Conservation (phyloP, 805 yeast species). For the Saturnispora hagleri region DNA sequence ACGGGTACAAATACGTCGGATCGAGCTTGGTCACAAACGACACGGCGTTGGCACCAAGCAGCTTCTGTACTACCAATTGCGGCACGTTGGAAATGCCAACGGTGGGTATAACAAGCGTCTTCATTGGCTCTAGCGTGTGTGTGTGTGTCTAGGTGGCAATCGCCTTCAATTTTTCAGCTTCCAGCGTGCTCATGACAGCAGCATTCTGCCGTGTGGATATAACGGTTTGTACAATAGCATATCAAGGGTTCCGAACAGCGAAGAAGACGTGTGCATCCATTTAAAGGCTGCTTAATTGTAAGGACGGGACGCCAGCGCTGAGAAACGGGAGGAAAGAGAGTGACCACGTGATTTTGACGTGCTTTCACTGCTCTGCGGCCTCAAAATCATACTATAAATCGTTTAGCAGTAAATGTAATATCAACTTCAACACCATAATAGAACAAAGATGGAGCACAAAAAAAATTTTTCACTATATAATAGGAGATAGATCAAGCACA, state of each 20-base stretch:
- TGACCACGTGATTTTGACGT: neutral
- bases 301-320: too few species aligned
- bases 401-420: neutral
- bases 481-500: too few species aligned
- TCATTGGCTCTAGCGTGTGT: neutral
- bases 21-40: conserved; percentile 33
- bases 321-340: too few species aligned
- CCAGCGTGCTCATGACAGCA: neutral
- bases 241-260: too few species aligned
- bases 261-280: too few species aligned
- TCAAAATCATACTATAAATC: neutral
- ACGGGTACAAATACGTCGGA: conserved; percentile 61
- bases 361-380: neutral
- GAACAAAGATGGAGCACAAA: neutral
- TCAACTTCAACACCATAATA: neutral
- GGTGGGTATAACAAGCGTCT: conserved; percentile 58
- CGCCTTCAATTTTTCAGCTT: neutral
- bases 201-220: neutral
- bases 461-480: neutral
- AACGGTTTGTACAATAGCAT: neutral
- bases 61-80: conserved; percentile 41
- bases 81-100: conserved; percentile 88
- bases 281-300: too few species aligned
- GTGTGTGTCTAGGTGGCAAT: neutral
- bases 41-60: neutral